Percentiles rank a stretch among this genome's conserved stretches.
Evolutionary conservation across 208 protist species (phyloP).

Genomic region (Blastocrithidia nonstop): DNA sequence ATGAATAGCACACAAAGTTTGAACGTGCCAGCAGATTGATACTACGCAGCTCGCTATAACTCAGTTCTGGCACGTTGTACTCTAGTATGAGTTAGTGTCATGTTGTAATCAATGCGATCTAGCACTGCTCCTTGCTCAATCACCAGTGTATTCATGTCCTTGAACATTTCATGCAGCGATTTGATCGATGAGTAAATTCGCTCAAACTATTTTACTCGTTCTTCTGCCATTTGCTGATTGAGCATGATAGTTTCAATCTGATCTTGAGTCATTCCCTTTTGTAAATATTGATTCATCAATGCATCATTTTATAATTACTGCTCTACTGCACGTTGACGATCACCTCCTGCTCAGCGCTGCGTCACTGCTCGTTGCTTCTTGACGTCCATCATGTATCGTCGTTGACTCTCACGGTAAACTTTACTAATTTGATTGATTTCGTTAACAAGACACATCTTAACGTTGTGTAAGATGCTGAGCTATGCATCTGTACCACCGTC

Average conservation of each 20-base stretch:
- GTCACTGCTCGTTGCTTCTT: slow-evolving; percentile 83
- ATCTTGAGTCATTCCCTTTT: slow-evolving; percentile 86
- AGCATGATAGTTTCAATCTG: slow-evolving; percentile 87
- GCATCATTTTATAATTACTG: slow-evolving; percentile 77
- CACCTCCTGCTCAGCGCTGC: slow-evolving; percentile 68
- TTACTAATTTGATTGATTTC: slow-evolving; percentile 80
- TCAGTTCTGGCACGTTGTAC: slow-evolving; percentile 69
- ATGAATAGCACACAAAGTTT: slow-evolving; percentile 87
- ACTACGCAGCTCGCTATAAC: slow-evolving; percentile 79
- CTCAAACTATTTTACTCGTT: slow-evolving; percentile 87
- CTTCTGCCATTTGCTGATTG: slow-evolving; percentile 81
- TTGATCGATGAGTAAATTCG: slow-evolving; percentile 88
- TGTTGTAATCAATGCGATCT: slow-evolving; percentile 93
- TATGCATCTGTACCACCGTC: slow-evolving; percentile 78
- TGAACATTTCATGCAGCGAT: slow-evolving; percentile 89
- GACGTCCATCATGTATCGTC: slow-evolving; percentile 82
- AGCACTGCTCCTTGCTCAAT: slow-evolving; percentile 90
- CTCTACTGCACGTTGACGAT: slow-evolving; percentile 67
- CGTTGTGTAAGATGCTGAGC: slow-evolving; percentile 80
- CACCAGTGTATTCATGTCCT: slow-evolving; percentile 84
- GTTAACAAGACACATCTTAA: slow-evolving; percentile 86
- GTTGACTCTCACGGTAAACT: slow-evolving; percentile 78
- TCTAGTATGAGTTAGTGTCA: slow-evolving; percentile 77
- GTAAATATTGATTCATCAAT: slow-evolving; percentile 79
- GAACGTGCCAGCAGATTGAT: slow-evolving; percentile 77